Percentiles rank a stretch among this genome's conserved stretches.
These are phyloP conservation scores for Botrytis deweyae DNA, from an alignment of 2,329 filamentous ascomycete genomes.

Conservation along the genomic window DNA sequence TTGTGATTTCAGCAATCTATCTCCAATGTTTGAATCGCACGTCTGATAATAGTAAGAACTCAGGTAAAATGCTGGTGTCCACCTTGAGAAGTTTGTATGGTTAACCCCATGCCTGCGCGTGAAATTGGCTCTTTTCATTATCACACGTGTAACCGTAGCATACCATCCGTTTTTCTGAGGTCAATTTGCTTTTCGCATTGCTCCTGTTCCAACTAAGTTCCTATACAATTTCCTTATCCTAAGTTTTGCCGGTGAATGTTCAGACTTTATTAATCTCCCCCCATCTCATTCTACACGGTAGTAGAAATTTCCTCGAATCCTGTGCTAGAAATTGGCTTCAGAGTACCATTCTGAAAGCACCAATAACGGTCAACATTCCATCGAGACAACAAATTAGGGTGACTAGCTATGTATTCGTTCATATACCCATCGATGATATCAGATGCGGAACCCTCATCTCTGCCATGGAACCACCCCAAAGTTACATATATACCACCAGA, in stretches of 20 bases:
- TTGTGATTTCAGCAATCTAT: background rate
- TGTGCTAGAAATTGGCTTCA: background rate
- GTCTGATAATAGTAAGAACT: background rate
- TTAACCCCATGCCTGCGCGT: rapidly evolving
- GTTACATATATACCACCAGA: background rate
- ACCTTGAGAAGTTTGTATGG: background rate
- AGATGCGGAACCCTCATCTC: too few species aligned
- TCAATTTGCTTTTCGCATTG: background rate
- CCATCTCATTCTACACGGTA: background rate
- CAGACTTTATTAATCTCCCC: background rate
- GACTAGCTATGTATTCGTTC: background rate
- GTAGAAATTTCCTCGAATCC: background rate
- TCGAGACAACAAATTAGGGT: background rate
- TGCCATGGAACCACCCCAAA: background rate
- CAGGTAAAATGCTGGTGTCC: background rate
- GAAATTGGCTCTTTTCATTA: background rate
- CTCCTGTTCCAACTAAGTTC: background rate
- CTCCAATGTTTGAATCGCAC: background rate
- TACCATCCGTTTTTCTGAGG: background rate
- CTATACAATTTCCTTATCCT: background rate
- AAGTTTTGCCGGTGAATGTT: rapidly evolving
- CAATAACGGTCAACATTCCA: background rate
- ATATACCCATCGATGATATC: background rate
- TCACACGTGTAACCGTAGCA: background rate
- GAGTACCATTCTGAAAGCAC: background rate